phyloP scores from a whole-genome alignment of 169 alveolate species.

The Plasmodium vivax region DNA sequence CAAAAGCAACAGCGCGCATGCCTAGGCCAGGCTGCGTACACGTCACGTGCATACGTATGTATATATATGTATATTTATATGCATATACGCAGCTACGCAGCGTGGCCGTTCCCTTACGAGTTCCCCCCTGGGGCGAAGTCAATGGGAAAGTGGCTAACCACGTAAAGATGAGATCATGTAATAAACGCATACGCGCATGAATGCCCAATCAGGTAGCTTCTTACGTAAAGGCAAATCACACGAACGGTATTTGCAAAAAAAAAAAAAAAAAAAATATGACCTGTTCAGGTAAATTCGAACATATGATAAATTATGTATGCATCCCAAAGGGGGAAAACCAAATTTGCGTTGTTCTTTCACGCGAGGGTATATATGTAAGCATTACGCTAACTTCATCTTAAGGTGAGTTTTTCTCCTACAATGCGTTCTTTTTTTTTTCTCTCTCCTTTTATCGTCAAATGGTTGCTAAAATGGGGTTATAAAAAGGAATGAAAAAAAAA shows the following conservation, averaged over 20 bases:
- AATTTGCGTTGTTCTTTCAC: neutral
- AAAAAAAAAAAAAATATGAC: conserved; percentile 8
- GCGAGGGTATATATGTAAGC: neutral
- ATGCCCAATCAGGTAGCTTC: neutral
- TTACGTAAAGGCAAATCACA: neutral
- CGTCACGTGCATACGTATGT: neutral
- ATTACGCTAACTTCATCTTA: neutral
- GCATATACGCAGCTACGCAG: neutral
- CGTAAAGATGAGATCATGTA: neutral
- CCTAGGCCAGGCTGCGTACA: neutral
- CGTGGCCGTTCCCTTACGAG: neutral
- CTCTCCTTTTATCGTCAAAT: neutral
- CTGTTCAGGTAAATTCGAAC: conserved; percentile 4
- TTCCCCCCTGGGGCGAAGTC: neutral
- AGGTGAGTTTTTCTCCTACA: conserved; percentile 11
- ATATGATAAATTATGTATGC: neutral
- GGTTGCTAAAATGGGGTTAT: neutral
- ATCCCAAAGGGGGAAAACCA: neutral
- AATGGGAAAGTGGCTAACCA: neutral
- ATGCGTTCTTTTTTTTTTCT: neutral
- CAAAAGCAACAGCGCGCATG: neutral
- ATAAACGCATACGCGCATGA: neutral
- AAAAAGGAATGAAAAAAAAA: neutral
- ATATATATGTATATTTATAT: too few species aligned
- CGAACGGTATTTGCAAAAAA: neutral